Evolutionary conservation across 495 filamentous ascomycete species (phyloP), one percentile per base, ranked within the genome.

Genomic region (Neurospora sp.): DNA sequence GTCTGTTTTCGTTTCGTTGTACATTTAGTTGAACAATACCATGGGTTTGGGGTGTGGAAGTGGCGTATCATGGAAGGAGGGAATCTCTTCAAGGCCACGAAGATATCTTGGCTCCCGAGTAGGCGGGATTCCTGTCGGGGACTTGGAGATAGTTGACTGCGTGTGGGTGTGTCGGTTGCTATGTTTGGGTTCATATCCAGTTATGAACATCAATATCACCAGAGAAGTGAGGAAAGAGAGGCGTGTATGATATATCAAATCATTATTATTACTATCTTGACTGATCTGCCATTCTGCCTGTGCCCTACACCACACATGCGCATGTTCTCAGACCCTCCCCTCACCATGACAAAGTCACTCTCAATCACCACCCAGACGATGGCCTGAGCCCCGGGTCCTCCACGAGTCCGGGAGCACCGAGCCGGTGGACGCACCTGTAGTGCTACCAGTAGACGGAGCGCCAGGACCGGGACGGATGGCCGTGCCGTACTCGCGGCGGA

Each of bases 311-410:
- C 72, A 74, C 40, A 31, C 27, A 22, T n/a, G 3, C 76, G 73
- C 40, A 70, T 71, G 77, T 20, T 31, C 9, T 39, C n/a, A 31
- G 7, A 31, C 37, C 1, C 38, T 71, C n/a, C 37, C 2, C 38
- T 71, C n/a, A 1, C 8, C 9, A 65, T 41, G 39, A n/a, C 8
- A 35, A 12, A 45, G 18, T 2, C 68, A 5, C 7, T 14, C 27
- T 71, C 27, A 84, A 69, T 81, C 77, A 22, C 85, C 84, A 42
- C 92, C 92, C 5, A 96, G 83, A 77, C 93, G 85, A 35, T 88
- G 85, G 9, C 93, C 93, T 18, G 87, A 81, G 1, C 93, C 93
- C 74, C 90, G 83, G 20, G 79, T 86, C 75, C 85, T 84, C 92
- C 92, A 94, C 0, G 87, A 85, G 45, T 88, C 85, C 1, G 87